A percentile compares a stretch with the other conserved stretches of the same genome.
phyloP scores from a whole-genome alignment of 139 green algal species.

The Tetradesmus lagerheimii region DNA sequence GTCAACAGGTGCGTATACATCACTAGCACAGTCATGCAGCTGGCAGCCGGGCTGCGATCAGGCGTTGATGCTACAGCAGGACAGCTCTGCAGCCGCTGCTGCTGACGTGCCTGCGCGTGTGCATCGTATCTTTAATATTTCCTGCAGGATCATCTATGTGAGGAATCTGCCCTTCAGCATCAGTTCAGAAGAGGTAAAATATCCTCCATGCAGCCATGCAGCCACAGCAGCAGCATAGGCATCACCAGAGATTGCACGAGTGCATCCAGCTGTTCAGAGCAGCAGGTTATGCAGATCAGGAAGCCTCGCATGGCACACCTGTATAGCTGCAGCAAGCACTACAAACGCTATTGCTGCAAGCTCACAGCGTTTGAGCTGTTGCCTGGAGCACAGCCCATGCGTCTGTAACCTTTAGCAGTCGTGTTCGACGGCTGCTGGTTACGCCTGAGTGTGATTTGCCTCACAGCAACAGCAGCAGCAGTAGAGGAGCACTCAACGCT shows the following conservation, averaged over 20 bases:
- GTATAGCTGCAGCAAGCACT: too few species aligned
- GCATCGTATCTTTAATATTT: not conserved
- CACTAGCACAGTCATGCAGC: not conserved
- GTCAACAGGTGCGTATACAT: slow-evolving; percentile 47
- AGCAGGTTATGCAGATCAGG: not conserved
- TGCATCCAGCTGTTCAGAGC: not conserved
- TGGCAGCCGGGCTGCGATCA: not conserved
- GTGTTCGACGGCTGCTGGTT: too few species aligned
- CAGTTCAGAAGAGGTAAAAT: slow-evolving; percentile 82
- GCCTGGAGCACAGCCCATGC: too few species aligned
- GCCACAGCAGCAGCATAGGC: too few species aligned
- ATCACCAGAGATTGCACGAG: not conserved
- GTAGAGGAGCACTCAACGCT: too few species aligned
- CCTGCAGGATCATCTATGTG: slow-evolving; percentile 78
- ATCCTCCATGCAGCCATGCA: not conserved
- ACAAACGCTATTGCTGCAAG: too few species aligned
- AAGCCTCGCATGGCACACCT: too few species aligned
- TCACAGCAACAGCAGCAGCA: too few species aligned
- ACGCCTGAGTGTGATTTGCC: too few species aligned
- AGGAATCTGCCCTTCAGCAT: slow-evolving; percentile 99
- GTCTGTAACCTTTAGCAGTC: too few species aligned
- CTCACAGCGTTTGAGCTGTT: too few species aligned
- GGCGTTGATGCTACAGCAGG: not conserved
- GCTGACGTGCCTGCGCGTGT: not conserved
- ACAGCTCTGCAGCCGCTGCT: not conserved